Percentiles rank a stretch among this genome's conserved stretches.
These are phyloP conservation scores for Tricholoma sp. DNA, from an alignment of 768 basidiomycete species.

Conservation along the genomic window DNA sequence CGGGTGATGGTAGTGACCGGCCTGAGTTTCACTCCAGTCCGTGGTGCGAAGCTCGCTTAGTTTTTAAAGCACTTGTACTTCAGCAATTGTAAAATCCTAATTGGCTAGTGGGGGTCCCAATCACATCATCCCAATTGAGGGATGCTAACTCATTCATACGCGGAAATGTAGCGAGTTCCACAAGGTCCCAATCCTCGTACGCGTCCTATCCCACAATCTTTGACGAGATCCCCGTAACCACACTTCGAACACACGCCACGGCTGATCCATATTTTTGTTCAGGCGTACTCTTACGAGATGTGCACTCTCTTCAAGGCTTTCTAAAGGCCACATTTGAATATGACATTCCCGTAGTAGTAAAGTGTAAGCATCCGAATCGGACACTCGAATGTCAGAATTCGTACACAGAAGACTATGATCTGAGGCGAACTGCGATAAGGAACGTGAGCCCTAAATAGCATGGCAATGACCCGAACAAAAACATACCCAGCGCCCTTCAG, in stretches of 20 bases:
- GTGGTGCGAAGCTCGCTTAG: no score
- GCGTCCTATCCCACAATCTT: neutral
- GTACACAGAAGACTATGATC: conserved; percentile 1
- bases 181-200: neutral
- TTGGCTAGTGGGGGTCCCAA: no score
- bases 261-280: conserved; percentile 18
- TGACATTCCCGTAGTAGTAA: conserved; percentile 9
- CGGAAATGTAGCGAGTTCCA: neutral
- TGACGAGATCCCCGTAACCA: conserved; percentile 27
- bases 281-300: conserved; percentile 26
- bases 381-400: neutral
- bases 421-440: neutral
- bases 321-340: conserved; percentile 10
- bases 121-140: no score
- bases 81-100: no score
- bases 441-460: neutral
- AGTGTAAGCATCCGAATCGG: neutral
- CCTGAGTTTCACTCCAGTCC: no score
- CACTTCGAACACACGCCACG: conserved; percentile 35
- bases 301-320: conserved; percentile 4
- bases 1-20: no score
- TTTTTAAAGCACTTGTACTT: no score
- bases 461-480: neutral
- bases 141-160: neutral
- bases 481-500: conserved; percentile 16